Evolutionary conservation across 2,329 filamentous ascomycete genomes (phyloP).

Genomic region (Verticillium zaregamsianum): DNA sequence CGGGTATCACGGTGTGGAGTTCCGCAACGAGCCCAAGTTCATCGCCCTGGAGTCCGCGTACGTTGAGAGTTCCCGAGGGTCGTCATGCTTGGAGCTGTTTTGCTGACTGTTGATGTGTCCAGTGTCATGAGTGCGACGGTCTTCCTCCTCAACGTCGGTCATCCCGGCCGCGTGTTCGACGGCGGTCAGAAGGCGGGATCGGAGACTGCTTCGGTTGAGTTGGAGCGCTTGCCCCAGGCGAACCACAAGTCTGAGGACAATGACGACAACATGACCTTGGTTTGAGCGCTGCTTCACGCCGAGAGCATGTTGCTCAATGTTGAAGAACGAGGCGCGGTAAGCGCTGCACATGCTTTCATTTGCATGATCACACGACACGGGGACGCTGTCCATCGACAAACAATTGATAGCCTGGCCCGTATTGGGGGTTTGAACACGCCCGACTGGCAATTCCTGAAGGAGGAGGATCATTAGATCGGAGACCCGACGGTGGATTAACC

Average conservation of each 20-base stretch:
- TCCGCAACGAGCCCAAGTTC: constrained; percentile 37
- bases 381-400: no score
- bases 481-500: no score
- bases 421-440: no score
- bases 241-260: not conserved
- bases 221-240: not conserved
- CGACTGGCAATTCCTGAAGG: no score
- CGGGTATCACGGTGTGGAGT: constrained; percentile 48
- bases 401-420: no score
- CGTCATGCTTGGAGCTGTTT: not conserved
- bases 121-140: not conserved
- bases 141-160: not conserved
- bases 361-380: no score
- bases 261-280: not conserved
- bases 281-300: not conserved
- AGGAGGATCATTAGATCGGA: no score
- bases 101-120: not conserved
- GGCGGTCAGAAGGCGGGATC: not conserved
- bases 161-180: not conserved
- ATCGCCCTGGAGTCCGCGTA: constrained; percentile 36
- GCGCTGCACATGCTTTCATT: no score
- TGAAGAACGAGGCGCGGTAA: no score
- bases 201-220: not conserved
- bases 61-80: constrained; percentile 1
- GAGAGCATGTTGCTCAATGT: no score